Evolutionary conservation across 306 rosid genomes (phyloP).

Genomic region (Purshia tridentata): DNA sequence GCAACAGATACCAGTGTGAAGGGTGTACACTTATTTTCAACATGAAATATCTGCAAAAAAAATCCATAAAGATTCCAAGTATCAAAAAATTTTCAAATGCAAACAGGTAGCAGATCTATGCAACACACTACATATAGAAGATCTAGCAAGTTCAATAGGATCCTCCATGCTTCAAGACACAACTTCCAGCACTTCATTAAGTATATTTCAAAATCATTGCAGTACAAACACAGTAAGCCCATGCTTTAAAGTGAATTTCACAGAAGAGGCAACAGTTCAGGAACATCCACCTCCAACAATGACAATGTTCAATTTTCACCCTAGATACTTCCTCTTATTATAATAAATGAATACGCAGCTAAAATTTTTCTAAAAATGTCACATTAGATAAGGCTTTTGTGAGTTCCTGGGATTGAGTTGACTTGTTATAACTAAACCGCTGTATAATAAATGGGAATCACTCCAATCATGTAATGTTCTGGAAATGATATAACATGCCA

Average conservation of each 20-base stretch:
- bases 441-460: not conserved
- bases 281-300: not conserved
- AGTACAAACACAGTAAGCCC: not conserved
- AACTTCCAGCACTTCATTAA: not conserved
- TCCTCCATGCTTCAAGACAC: not conserved
- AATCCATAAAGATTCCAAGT: slow-evolving; percentile 20
- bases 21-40: slow-evolving; percentile 49
- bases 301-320: not conserved
- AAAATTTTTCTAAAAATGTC: not conserved
- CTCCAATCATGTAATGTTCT: not conserved
- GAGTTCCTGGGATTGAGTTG: not conserved
- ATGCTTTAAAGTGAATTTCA: not conserved
- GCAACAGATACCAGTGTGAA: slow-evolving; percentile 52
- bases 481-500: not conserved
- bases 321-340: not conserved
- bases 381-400: not conserved
- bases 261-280: not conserved
- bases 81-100: slow-evolving; percentile 6
- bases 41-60: slow-evolving; percentile 66
- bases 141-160: not conserved
- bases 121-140: not conserved
- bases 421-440: not conserved
- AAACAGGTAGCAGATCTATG: not conserved
- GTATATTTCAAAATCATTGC: not conserved
- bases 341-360: not conserved